phyloP scores from a whole-genome alignment of 2,329 filamentous ascomycete genomes.

The Diaporthe longicolla region DNA sequence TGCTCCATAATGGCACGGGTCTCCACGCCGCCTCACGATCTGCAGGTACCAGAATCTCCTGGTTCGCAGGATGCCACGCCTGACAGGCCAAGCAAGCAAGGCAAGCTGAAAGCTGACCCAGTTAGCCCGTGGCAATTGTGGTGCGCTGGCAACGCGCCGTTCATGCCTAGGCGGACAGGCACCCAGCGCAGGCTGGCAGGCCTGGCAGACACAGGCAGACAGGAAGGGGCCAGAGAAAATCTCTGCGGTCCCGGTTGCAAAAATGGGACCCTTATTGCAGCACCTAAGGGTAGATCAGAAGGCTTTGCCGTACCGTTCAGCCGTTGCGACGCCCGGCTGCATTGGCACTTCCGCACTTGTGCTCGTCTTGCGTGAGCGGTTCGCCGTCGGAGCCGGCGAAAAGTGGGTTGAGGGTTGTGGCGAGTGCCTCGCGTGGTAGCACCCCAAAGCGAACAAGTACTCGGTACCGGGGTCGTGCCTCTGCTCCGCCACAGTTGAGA shows the following conservation, averaged over 20 bases:
- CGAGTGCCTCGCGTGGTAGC: conserved; percentile 37
- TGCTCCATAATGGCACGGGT: neutral
- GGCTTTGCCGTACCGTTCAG: conserved; percentile 31
- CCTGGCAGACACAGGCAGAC: neutral
- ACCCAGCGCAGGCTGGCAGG: neutral
- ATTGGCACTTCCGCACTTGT: conserved; percentile 42
- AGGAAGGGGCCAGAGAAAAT: conserved; percentile 2
- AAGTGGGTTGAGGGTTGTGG: conserved; percentile 41
- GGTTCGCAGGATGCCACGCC: conserved; percentile 38
- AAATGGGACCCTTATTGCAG: conserved; percentile 37
- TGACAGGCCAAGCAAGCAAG: conserved; percentile 43
- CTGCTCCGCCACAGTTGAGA: conserved; percentile 57
- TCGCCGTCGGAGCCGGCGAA: conserved; percentile 18
- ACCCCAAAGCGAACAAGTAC: conserved; percentile 8
- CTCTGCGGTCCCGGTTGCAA: conserved; percentile 12
- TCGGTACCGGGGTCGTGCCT: conserved; percentile 11
- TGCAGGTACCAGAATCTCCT: conserved; percentile 24
- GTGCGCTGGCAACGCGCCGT: conserved; percentile 36
- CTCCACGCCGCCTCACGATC: conserved; percentile 23
- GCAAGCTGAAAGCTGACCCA: conserved; percentile 51
- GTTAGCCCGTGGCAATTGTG: conserved; percentile 36
- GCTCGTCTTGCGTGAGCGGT: conserved; percentile 22
- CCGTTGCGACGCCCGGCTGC: conserved; percentile 17
- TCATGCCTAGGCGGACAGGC: conserved; percentile 3
- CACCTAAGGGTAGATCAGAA: conserved; percentile 38